Base-by-base conservation (phyloP, 2,329 filamentous ascomycete genomes). In the Sphaerulina vaccinii region DNA sequence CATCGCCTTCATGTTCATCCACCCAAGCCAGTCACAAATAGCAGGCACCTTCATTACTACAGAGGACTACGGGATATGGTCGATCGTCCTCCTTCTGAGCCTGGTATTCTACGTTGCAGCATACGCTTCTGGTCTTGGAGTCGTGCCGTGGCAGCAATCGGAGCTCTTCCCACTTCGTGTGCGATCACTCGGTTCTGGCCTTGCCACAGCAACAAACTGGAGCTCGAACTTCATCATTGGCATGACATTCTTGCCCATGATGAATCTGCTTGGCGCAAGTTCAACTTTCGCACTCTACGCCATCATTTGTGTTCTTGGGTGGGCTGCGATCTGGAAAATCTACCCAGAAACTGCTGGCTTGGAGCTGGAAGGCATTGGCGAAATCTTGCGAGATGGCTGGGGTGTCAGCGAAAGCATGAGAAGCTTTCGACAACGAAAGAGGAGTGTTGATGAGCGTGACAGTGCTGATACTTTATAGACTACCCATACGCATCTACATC, bases 61-160 rank as follows among this genome's bases (percentile, higher is more conserved):
- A n/a, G n/a, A 23, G 3, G 24, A 13, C 11, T 59, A 39, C 19
- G 29, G 46, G 5, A 35, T 43, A 24, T 68, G 73, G 55, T 67
- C 77, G 4, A 42, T 73, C 22, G 66, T 85, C 15, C 86, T 96
- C 37, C 79, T 96, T 2, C 57, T 81, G 35, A 86, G 86, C 58
- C 85, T 96, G 68, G 86, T 90, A 69, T 61, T 90, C 6, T 96
- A 95, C 69, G 90, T 95, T 1, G 86, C 88, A 7, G 79, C 86
- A 1, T 97, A 95, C 67, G 92, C 92, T 1, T 76, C 91, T 1
- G 92, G 92, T 2, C 78, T 97, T 2, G 92, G 92, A 7, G 95
- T 90, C 62, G 90, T 97, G 2, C 91, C 92, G 0, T 97, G 92
- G 92, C 92, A 96, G 79, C 91, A 96, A 73, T 89, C 86, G 61